Percentiles rank a stretch among this genome's conserved stretches.
These are phyloP conservation scores for Lolium perenne DNA, from an alignment of 176 grass and related monocot genomes.

Conservation along the genomic window DNA sequence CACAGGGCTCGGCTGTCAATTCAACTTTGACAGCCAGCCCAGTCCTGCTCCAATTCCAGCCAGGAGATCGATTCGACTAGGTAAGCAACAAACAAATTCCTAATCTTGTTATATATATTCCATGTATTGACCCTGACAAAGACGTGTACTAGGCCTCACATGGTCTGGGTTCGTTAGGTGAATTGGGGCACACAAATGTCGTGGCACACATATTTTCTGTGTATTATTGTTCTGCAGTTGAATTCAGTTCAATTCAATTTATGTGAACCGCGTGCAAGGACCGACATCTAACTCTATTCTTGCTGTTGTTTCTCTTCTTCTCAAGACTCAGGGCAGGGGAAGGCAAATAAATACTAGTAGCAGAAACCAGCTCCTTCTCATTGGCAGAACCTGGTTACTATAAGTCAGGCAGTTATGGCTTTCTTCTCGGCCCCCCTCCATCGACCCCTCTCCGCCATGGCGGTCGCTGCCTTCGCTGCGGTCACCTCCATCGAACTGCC, in stretches of 20 bases:
- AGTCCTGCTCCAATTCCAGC: slow-evolving; percentile 22
- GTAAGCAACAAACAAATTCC: slow-evolving; percentile 25
- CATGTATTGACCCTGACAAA: slow-evolving; percentile 12
- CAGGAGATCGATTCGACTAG: neutral
- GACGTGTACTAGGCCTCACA: neutral
- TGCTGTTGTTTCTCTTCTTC: slow-evolving; percentile 5
- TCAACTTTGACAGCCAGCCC: slow-evolving; percentile 47
- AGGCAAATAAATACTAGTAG: neutral
- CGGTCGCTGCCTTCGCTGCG: slow-evolving; percentile 65
- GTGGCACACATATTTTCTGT: neutral
- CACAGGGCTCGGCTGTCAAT: slow-evolving; percentile 63
- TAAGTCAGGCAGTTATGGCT: slow-evolving; percentile 52
- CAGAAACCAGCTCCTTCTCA: slow-evolving; percentile 3
- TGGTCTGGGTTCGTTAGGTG: neutral
- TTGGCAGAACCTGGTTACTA: slow-evolving; percentile 18
- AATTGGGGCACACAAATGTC: slow-evolving; percentile 24
- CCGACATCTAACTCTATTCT: slow-evolving; percentile 19
- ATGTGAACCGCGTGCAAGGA: slow-evolving; percentile 22
- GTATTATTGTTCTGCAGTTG: neutral
- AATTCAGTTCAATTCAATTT: slow-evolving; percentile 22
- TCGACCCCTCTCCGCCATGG: slow-evolving; percentile 80
- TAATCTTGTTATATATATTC: too few relatives aligned
- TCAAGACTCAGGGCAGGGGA: slow-evolving; percentile 35
- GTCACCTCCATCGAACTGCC: slow-evolving; percentile 74
- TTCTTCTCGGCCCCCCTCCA: slow-evolving; percentile 45